A percentile compares a stretch with the other conserved stretches of the same genome.
phyloP scores from a whole-genome alignment of 176 grass and related monocot species.

The Lolium perenne region DNA sequence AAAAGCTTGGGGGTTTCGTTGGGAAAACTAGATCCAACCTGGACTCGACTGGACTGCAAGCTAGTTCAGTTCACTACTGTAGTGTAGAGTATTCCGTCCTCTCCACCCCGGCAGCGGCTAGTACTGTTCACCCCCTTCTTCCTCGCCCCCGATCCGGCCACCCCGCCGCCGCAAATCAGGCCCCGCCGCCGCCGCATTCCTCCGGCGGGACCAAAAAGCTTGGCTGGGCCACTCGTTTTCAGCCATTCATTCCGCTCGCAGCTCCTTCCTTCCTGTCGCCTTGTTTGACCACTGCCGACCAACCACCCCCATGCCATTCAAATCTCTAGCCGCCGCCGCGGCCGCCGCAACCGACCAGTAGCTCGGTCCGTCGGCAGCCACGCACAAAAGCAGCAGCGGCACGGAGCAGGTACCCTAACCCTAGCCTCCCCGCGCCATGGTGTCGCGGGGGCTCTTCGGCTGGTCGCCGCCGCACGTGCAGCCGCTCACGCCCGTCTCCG shows the following conservation, averaged over 20 bases:
- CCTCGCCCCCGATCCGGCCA: background rate
- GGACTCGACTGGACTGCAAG: background rate
- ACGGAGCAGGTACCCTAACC: background rate
- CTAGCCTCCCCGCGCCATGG: slow-evolving; percentile 58
- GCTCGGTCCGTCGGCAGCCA: background rate
- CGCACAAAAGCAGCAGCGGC: background rate
- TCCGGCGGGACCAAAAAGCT: background rate
- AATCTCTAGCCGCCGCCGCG: slow-evolving; percentile 45
- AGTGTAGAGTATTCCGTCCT: no score
- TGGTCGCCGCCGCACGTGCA: slow-evolving; percentile 99
- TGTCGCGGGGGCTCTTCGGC: slow-evolving; percentile 86
- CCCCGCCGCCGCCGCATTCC: background rate
- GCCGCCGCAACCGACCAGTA: background rate
- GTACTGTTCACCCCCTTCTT: background rate
- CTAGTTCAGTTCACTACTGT: background rate
- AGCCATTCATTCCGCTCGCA: slow-evolving; percentile 8
- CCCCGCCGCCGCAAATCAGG: background rate
- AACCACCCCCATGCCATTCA: slow-evolving; percentile 27
- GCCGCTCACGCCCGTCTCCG: slow-evolving; percentile 93
- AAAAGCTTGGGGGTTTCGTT: no score
- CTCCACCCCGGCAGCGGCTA: background rate
- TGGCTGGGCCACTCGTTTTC: background rate
- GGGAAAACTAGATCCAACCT: no score
- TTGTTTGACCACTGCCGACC: slow-evolving; percentile 27
- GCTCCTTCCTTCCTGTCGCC: background rate